Base-by-base conservation (phyloP, 139 green algal genomes). In the Auxenochlorella pyrenoidosa region DNA sequence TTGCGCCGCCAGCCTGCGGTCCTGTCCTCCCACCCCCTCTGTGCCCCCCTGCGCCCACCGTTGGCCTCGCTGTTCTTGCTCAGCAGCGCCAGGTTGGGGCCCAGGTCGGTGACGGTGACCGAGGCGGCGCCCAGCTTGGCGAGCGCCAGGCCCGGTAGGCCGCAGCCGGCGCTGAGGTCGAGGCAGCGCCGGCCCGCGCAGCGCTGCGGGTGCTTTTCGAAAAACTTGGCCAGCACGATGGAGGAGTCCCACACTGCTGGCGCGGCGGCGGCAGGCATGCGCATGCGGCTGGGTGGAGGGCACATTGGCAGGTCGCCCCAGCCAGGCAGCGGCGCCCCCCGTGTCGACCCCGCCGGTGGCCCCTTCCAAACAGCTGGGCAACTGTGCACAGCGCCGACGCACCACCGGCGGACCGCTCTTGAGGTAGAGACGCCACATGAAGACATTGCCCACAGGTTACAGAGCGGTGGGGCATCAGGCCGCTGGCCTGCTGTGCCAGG, bases 81-180 rank as follows among this genome's bases (percentile, higher is more conserved):
- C 72, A 96, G 84, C 71, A 96, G 90, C 6, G 90, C 84, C 58
- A 96, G 85, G 85, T 96, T 96, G 34, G 85, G 86, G 10, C 21
- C 70, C 70, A 96, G 87, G 86, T 96, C 94, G 22, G 93, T 96
- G 22, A 90, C 89, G 19, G 90, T 87, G 0, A 93, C 91, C 13
- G 83, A 40, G 26, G 22, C 47, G 16, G 90, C 92, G 26, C 93
- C 92, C 66, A 94, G 86, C 58, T 59, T 86, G 10, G 80, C 80
- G 60, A 94, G 47, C 1, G 91, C 91, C 40, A 95, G 80, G 40
- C 92, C 94, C 71, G 94, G 88, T 3, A 96, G 90, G 43, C 94
- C 94, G 38, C 93, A 96, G 63, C 94, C 94, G 3, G 93, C 93
- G 36, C 81, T 91, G 28, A 96, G 87, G 70, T 96, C 94, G 47